Base-by-base conservation (phyloP, 2,329 filamentous ascomycete species). In the Pleomassaria siparia region DNA sequence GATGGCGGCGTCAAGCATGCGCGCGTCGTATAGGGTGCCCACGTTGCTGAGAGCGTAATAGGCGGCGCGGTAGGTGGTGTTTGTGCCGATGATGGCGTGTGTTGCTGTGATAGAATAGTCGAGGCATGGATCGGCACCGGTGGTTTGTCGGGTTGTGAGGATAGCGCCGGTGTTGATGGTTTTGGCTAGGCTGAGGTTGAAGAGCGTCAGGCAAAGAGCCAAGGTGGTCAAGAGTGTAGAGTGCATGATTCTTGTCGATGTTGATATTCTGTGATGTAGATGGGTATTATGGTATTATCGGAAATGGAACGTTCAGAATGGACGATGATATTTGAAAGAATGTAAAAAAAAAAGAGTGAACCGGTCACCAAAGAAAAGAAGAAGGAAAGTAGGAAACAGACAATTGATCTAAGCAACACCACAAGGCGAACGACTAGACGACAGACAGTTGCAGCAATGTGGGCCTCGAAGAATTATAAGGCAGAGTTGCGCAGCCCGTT, bases 71-170 rank as follows among this genome's bases (percentile, higher is more conserved):
- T 74, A 74, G 43, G 73, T 74, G 49, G 70, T 58, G 63, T 78
- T 79, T 44, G 64, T 51, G 49, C 72, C 73, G 51, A 78, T 72
- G 50, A 70, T 72, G 18, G 76, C 76, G 49, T 76, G 69, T 60
- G 78, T 79, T 51, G 76, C 76, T 18, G 73, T 73, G 40, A 58
- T 62, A 47, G 71, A 62, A 59, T 79, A 78, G 58, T 76, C 70
- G 43, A 64, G 50, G 62, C 76, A 78, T 43, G 55, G 37, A 49
- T 39, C 24, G 16, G 32, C n/a, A 28, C 39, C 53, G 18, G 58
- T 56, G 40, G 56, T 54, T 56, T 69, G 66, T 40, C 66, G 66
- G 29, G 47, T 48, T 41, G 53, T 51, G 30, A 68, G 54, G 37
- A 58, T 53, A 15, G 59, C 53, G 16, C 53, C 49, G 18, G 53